Evolutionary conservation across 2,329 filamentous ascomycete genomes (phyloP), one percentile per base, ranked within the genome.

Genomic region (Cryphonectria nitschkei): DNA sequence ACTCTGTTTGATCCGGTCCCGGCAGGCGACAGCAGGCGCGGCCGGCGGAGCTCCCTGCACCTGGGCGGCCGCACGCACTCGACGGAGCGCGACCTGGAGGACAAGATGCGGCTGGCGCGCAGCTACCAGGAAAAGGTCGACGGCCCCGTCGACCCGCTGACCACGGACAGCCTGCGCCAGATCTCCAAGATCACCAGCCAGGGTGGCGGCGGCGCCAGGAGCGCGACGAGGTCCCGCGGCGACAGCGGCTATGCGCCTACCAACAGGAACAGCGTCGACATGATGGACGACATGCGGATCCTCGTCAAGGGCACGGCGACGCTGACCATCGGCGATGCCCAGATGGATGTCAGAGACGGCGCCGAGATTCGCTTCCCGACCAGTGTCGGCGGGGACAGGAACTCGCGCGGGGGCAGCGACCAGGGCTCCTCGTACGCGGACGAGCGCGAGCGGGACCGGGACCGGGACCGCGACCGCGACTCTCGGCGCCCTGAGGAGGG

Each of bases 211-310:
- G 19, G 43, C 54, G 90, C 84, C 67, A 85, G 85, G 73, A 90
- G 86, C 82, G 89, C 84, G 73, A 89, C 84, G 73, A 84, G 79
- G 32, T 90, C 89, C 76, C 88, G 84, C 60, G 89, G 90, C 75
- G 88, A 90, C 70, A 90, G 88, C 78, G 89, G 90, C 69, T 89
- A 86, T 78, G 87, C 87, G 39, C 84, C 87, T 56, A 88, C 89
- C 13, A 91, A 88, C 4, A 82, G 86, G 46, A 87, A 86, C 22
- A 85, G 83, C 70, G 83, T 85, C 67, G 85, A 87, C 68, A 65
- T 65, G 22, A 61, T 46, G 9, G 87, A 90, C 52, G 87, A 90
- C 72, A 82, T 90, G 70, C 90, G 87, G 22, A 90, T 91, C 77
- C 87, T 87, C 74, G 82, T 91, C 63, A 86, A 84, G 34, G 87